Evolutionary conservation across 2,329 filamentous ascomycete species (phyloP).

Genomic region (Hortaea sp.): DNA sequence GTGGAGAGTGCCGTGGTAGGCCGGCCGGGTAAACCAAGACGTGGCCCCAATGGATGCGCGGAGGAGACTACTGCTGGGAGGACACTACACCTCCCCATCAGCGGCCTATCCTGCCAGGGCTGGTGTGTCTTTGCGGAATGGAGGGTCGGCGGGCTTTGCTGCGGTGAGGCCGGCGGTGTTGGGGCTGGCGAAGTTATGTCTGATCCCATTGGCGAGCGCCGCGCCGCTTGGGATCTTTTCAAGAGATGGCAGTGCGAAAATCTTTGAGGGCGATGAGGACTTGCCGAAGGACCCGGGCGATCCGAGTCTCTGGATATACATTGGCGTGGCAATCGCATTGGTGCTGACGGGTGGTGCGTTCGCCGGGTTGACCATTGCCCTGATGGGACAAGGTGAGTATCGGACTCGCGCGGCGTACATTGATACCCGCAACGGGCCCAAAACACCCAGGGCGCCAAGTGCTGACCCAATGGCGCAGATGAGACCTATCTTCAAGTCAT

Average conservation of each 20-base stretch:
- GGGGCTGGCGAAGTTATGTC: slow-evolving; percentile 10
- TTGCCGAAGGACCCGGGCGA: slow-evolving; percentile 32
- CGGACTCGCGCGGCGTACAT: background rate
- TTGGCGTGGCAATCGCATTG: slow-evolving; percentile 65
- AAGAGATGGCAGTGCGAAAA: slow-evolving; percentile 1
- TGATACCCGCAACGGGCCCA: too few relatives aligned
- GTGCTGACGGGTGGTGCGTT: slow-evolving; percentile 87
- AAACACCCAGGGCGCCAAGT: background rate
- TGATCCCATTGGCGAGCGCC: slow-evolving; percentile 14
- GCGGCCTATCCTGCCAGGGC: background rate
- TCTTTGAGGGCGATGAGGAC: slow-evolving; percentile 12
- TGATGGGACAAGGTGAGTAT: slow-evolving; percentile 49
- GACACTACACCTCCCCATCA: background rate
- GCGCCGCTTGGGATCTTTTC: slow-evolving; percentile 8
- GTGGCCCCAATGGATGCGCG: background rate
- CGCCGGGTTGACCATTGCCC: slow-evolving; percentile 85
- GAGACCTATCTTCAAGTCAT: slow-evolving; percentile 97
- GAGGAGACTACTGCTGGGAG: background rate
- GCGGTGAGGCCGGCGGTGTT: slow-evolving; percentile 11
- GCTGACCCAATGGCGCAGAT: slow-evolving; percentile 37
- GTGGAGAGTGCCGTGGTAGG: background rate
- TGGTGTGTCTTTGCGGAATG: background rate
- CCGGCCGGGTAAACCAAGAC: background rate
- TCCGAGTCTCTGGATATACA: slow-evolving; percentile 67
- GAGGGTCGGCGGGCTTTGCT: slow-evolving; percentile 4